Conservation (phyloP, 371 early-diverging fungal genomes). For the Mortierella sp. region DNA sequence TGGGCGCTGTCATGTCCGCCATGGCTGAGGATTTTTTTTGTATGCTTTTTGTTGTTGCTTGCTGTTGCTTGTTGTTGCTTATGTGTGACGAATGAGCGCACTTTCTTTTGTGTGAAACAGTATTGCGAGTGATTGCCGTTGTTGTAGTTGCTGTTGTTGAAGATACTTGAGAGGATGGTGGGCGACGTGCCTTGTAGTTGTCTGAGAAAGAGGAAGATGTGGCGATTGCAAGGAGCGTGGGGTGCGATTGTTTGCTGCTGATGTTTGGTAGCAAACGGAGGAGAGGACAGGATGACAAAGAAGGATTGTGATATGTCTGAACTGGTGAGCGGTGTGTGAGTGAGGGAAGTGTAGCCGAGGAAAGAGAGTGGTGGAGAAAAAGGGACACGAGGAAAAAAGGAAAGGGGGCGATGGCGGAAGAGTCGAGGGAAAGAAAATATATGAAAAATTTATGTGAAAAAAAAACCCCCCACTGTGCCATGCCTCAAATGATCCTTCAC, state of each 20-base stretch:
- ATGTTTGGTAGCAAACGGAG: not conserved
- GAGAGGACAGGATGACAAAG: not conserved
- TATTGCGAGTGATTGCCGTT: not conserved
- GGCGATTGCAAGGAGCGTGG: not conserved
- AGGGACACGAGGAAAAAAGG: too few relatives aligned
- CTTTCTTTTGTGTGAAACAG: too few relatives aligned
- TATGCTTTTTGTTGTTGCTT: not conserved
- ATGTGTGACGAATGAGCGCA: too few relatives aligned
- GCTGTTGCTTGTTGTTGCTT: not conserved
- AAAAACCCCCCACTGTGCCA: too few relatives aligned
- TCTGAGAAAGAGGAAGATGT: not conserved
- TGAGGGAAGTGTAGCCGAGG: not conserved
- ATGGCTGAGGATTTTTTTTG: not conserved
- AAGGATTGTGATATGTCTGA: not conserved
- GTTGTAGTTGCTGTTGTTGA: not conserved
- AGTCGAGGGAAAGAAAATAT: too few relatives aligned
- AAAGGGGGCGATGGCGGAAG: not conserved
- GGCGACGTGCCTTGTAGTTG: too few relatives aligned
- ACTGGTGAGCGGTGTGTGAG: not conserved
- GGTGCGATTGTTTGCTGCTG: not conserved
- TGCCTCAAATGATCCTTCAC: too few relatives aligned
- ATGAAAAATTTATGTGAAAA: too few relatives aligned
- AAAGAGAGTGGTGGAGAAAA: not conserved
- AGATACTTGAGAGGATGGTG: too few relatives aligned
- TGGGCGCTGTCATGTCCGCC: constrained; percentile 48